Evolutionary conservation across 2,329 filamentous ascomycete species (phyloP).

Genomic region (Periconia digitata): DNA sequence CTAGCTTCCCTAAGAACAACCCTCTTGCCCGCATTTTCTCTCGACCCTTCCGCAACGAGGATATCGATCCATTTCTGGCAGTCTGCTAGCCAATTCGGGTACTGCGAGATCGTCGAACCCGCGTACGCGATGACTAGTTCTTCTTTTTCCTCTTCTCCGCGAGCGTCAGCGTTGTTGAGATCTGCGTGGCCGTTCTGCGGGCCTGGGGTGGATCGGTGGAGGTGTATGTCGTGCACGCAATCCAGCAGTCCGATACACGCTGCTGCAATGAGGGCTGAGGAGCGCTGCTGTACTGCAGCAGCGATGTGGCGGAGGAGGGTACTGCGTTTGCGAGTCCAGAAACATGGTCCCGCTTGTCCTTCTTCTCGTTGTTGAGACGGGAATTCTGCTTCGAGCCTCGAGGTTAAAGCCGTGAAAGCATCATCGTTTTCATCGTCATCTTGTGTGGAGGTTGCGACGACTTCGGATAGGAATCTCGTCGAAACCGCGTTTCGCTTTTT

Average conservation of each 20-base stretch:
- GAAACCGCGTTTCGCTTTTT: slow-evolving; percentile 63
- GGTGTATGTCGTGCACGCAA: slow-evolving; percentile 66
- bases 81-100: slow-evolving; percentile 70
- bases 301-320: slow-evolving; percentile 66
- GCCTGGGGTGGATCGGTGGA: slow-evolving; percentile 24
- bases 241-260: slow-evolving; percentile 70
- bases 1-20: slow-evolving; percentile 56
- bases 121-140: slow-evolving; percentile 78
- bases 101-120: slow-evolving; percentile 77
- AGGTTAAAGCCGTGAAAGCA: slow-evolving; percentile 40
- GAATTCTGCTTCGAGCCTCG: slow-evolving; percentile 55
- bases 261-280: slow-evolving; percentile 73
- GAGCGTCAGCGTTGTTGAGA: slow-evolving; percentile 9
- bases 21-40: slow-evolving; percentile 43
- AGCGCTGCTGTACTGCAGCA: slow-evolving; percentile 69
- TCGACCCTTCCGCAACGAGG: slow-evolving; percentile 49
- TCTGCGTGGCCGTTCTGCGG: slow-evolving; percentile 16
- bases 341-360: slow-evolving; percentile 27
- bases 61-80: slow-evolving; percentile 69
- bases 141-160: slow-evolving; percentile 42
- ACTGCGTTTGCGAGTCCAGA: slow-evolving; percentile 65
- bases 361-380: slow-evolving; percentile 46
- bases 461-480: slow-evolving; percentile 72
- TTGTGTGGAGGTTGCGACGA: slow-evolving; percentile 54
- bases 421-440: too few species aligned